Conservation (phyloP, 768 basidiomycete genomes). For the Xerocomellus chrysenteron region DNA sequence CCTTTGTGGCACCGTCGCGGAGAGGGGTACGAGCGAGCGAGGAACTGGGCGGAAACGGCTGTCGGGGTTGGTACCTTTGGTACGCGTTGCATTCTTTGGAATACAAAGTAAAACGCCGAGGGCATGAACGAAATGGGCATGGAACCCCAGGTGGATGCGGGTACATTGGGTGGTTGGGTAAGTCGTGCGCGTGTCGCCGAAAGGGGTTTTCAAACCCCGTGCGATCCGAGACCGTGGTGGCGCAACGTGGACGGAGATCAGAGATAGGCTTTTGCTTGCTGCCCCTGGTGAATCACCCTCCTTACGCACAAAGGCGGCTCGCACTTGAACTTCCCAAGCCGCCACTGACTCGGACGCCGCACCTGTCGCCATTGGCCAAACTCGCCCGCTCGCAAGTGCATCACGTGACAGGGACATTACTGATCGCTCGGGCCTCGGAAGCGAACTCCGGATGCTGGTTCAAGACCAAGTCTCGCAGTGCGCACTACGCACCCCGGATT, state of each 20-base stretch:
- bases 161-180: background rate
- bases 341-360: too few relatives aligned
- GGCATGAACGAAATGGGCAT: background rate
- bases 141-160: background rate
- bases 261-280: too few relatives aligned
- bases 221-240: background rate
- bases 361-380: too few relatives aligned
- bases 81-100: background rate
- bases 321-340: too few relatives aligned
- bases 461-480: conserved; percentile 1
- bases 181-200: background rate
- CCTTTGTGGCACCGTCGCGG: too few relatives aligned
- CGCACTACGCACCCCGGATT: background rate
- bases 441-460: background rate
- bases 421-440: background rate
- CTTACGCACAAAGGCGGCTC: too few relatives aligned
- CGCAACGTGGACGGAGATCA: too few relatives aligned
- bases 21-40: too few relatives aligned
- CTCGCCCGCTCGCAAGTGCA: background rate
- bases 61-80: background rate
- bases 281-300: too few relatives aligned
- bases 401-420: background rate
- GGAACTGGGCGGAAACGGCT: background rate
- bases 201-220: background rate
- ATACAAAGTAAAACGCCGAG: too few relatives aligned